Base-by-base conservation (phyloP, 768 basidiomycete species). In the Lepiota brunneoincarnata region DNA sequence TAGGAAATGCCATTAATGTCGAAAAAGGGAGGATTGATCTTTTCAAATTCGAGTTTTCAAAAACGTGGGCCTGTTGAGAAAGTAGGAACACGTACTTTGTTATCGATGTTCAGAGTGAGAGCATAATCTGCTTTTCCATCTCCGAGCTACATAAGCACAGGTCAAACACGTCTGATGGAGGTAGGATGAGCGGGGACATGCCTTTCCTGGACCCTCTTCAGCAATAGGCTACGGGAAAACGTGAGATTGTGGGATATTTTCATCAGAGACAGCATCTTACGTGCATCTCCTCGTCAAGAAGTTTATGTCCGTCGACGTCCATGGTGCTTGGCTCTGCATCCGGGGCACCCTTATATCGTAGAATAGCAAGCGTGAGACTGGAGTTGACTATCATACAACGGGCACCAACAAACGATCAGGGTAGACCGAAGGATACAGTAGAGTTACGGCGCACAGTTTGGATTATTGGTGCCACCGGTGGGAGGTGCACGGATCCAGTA, bases 401-500 rank as follows among this genome's bases (percentile, higher is more conserved):
- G 26, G 18, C n/a, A 37, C 17, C 11, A 23, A 40, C 31, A 12
- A 24, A 21, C 21, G 36, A 12, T 1, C 9, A 11, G 24, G 15
- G 6, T 26, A 54, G 18, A 4, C 14, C 36, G 37, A 43, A 11
- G 31, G 7, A 4, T 2, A 31, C 6, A 31, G 31, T 10, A 9
- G 31, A 10, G 26, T 3, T 28, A 28, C 7, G 7, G 31, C 38
- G 15, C 7, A 49, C 47, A 39, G 36, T 54, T 54, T 4, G 57
- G 57, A 28, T 58, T 54, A 1, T 26, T 35, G n/a, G 45, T 55
- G 7, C 63, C 66, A 10, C 78, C 66, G 56, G 77, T 69, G n/a
- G 79, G 77, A 11, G 63, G 67, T 2, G 68, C 72, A 12, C 64
- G 67, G 46, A 74, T 71, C 72, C 76, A 75, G 46, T 76, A 76